Evolutionary conservation across 2,329 filamentous ascomycete species (phyloP).

Genomic region (Thelonectria discophora): DNA sequence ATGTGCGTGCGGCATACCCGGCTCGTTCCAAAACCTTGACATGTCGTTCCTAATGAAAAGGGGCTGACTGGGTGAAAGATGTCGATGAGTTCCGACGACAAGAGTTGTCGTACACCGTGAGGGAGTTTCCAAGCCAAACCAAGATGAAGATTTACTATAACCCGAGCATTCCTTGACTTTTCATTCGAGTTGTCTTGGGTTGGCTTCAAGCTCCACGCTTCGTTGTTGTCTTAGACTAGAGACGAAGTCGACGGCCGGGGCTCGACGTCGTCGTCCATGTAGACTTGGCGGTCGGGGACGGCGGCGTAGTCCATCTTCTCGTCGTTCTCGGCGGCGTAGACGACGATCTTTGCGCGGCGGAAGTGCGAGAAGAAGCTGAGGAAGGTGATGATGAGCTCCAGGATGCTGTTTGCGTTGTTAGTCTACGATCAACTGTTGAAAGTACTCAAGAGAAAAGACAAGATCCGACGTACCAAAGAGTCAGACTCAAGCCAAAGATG

Average conservation of each 20-base stretch:
- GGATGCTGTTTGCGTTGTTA: slow-evolving; percentile 25
- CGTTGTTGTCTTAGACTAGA: slow-evolving; percentile 16
- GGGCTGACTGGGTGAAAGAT: not conserved
- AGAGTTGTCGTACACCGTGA: not conserved
- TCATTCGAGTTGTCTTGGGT: not conserved
- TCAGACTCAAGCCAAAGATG: slow-evolving; percentile 28
- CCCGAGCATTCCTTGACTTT: not conserved
- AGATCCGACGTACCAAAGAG: slow-evolving; percentile 31
- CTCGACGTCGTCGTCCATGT: slow-evolving; percentile 33
- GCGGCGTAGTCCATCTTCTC: slow-evolving; percentile 21
- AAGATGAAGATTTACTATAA: not conserved
- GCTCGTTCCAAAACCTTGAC: slow-evolving; percentile 3
- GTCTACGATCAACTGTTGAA: too few relatives aligned
- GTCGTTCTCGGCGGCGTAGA: slow-evolving; percentile 32
- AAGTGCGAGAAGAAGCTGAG: slow-evolving; percentile 31
- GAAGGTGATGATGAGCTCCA: slow-evolving; percentile 28
- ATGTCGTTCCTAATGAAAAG: not conserved
- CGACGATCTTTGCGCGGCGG: slow-evolving; percentile 32
- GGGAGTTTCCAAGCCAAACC: not conserved
- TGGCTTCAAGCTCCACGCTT: not conserved
- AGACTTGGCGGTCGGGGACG: slow-evolving; percentile 25
- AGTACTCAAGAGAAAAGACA: too few relatives aligned
- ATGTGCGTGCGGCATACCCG: slow-evolving; percentile 8
- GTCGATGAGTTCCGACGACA: not conserved
- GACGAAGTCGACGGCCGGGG: slow-evolving; percentile 33